phyloP scores from a whole-genome alignment of 2,329 filamentous ascomycete species.

The Apiospora aurea region DNA sequence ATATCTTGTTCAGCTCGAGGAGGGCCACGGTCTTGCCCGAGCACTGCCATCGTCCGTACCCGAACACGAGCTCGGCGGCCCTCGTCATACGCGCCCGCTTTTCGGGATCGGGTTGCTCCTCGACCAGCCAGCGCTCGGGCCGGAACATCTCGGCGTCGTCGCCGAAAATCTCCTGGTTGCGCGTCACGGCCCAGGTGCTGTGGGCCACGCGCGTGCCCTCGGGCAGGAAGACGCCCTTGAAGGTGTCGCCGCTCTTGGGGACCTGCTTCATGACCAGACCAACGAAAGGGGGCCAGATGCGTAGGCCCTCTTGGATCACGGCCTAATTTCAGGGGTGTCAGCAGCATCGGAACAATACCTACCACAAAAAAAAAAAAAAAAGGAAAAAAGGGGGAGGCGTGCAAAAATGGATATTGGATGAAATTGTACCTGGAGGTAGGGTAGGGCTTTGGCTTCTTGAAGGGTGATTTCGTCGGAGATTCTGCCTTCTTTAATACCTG shows the following conservation, averaged over 20 bases:
- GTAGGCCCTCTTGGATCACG: slow-evolving; percentile 20
- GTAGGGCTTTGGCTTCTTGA: slow-evolving; percentile 39
- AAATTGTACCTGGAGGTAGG: slow-evolving; percentile 38
- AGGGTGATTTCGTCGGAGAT: slow-evolving; percentile 37
- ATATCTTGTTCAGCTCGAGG: slow-evolving; percentile 20
- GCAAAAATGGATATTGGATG: not conserved
- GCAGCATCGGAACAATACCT: not conserved
- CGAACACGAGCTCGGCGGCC: slow-evolving; percentile 19
- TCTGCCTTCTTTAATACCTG: slow-evolving; percentile 38
- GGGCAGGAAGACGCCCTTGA: slow-evolving; percentile 21
- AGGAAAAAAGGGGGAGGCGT: no score
- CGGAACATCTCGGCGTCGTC: slow-evolving; percentile 14
- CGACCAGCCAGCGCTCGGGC: slow-evolving; percentile 18
- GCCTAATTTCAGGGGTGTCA: not conserved
- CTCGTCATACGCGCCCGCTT: not conserved
- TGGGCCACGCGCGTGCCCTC: slow-evolving; percentile 13
- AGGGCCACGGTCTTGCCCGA: slow-evolving; percentile 20
- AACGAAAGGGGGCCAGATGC: slow-evolving; percentile 15
- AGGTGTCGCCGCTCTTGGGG: slow-evolving; percentile 14
- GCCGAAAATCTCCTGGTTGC: slow-evolving; percentile 10
- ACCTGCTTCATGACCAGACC: slow-evolving; percentile 20
- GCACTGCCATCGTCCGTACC: slow-evolving; percentile 22
- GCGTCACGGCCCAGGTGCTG: slow-evolving; percentile 16
- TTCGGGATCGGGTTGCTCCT: not conserved
- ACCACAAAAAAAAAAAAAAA: not conserved